Evolutionary conservation across 768 basidiomycete genomes (phyloP), one percentile per base, ranked within the genome.

Genomic region (Suillus subluteus): DNA sequence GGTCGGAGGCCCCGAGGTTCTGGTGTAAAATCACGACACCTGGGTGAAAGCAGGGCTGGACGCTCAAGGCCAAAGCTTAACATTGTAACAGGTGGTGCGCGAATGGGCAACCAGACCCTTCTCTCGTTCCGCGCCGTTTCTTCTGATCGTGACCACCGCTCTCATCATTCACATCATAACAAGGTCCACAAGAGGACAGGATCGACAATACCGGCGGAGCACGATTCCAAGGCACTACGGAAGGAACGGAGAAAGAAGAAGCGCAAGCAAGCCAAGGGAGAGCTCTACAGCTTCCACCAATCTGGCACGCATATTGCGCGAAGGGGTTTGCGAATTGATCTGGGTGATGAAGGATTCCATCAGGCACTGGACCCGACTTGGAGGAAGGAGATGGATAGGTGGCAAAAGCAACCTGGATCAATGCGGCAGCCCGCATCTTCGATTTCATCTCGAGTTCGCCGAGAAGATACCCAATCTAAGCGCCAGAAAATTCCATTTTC

Each of bases 261-360:
- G 66, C 48, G 54, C 63, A 74, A 71, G 62, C 74, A 70, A 37
- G 35, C 76, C 65, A 75, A 67, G 66, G 70, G 72, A 71, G 50
- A 54, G 80, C 61, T 86, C 75, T 79, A 80, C 69, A 71, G 72
- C 48, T 79, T 86, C 66, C 68, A 75, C n/a, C 74, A 80, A 4
- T 75, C 75, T 18, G 79, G 76, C 16, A 77, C 76, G 6, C 80
- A 75, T 35, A 74, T 88, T 55, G 69, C 79, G 32, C 67, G 62
- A 61, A 73, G 67, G 4, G 71, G 79, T 30, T 69, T 85, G 30
- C 82, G 82, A 1, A 74, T 86, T 23, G 77, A 84, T 64, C 65
- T 82, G 21, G 81, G 85, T 69, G 84, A 85, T 64, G 77, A 80
- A 32, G 79, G 72, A 12, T 82, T 86, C 63, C 76, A 80, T 62